These are phyloP conservation scores for Linum tenue DNA, from an alignment of 345 rosid genomes.

Conservation along the genomic window DNA sequence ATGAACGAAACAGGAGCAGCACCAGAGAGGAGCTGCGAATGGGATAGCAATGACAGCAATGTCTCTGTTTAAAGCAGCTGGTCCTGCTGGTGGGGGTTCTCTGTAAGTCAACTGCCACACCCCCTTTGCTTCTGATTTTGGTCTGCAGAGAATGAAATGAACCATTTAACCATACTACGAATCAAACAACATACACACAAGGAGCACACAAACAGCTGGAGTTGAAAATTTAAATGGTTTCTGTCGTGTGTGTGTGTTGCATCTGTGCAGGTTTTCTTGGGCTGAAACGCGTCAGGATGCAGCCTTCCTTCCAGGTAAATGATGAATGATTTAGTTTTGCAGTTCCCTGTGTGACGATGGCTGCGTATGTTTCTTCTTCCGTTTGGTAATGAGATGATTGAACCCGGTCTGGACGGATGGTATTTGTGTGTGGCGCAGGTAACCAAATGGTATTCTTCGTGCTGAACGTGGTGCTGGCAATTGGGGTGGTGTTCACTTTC, in stretches of 20 bases:
- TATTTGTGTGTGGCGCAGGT: conserved; percentile 29
- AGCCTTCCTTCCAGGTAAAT: conserved; percentile 35
- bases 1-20: conserved; percentile 10
- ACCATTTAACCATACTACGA: no score
- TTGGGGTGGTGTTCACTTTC: conserved; percentile 44
- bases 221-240: no score
- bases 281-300: conserved; percentile 34
- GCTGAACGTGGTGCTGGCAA: conserved; percentile 31
- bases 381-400: no score
- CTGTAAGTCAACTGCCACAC: conserved; percentile 20
- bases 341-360: no score
- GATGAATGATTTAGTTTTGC: no score
- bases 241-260: neutral
- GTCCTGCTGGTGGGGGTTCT: conserved; percentile 44
- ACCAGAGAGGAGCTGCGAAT: no score
- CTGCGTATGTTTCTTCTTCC: no score
- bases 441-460: conserved; percentile 38
- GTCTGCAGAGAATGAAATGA: no score
- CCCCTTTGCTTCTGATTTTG: no score
- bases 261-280: conserved; percentile 42
- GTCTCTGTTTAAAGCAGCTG: conserved; percentile 46
- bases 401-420: neutral
- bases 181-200: neutral
- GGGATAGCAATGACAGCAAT: conserved; percentile 18
- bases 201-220: no score